These are phyloP conservation scores for Croton setiger DNA, from an alignment of 441 rosid species.

Conservation along the genomic window DNA sequence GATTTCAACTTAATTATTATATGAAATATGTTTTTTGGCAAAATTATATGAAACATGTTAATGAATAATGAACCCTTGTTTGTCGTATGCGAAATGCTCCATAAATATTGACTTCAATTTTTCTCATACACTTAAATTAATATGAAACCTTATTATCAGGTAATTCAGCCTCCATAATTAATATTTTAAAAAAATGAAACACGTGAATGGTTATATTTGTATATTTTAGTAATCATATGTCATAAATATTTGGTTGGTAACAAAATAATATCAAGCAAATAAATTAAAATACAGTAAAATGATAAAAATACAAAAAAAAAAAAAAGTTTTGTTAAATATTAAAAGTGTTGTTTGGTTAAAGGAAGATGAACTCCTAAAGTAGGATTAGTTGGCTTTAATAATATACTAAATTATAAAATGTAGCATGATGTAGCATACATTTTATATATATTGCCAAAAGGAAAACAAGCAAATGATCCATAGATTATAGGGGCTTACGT, in stretches of 20 bases:
- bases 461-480: too few relatives aligned
- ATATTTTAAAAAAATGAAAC: background rate
- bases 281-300: background rate
- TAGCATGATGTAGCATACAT: too few relatives aligned
- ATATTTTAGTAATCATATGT: too few relatives aligned
- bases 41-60: too few relatives aligned
- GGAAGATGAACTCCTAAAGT: conserved; percentile 6
- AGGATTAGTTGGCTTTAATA: conserved; percentile 12
- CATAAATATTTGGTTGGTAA: background rate
- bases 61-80: too few relatives aligned
- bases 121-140: too few relatives aligned
- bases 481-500: background rate
- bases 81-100: too few relatives aligned
- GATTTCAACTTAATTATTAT: too few relatives aligned
- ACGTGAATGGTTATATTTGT: background rate
- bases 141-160: too few relatives aligned
- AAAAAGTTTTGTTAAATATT: background rate
- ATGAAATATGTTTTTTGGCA: too few relatives aligned
- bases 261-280: background rate
- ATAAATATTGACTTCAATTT: background rate
- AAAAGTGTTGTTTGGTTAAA: conserved; percentile 12
- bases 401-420: background rate
- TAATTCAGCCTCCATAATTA: background rate
- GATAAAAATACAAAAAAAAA: background rate
- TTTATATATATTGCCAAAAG: background rate